Conservation (phyloP, 78 protist species). For the Emiliania huxleyi region DNA sequence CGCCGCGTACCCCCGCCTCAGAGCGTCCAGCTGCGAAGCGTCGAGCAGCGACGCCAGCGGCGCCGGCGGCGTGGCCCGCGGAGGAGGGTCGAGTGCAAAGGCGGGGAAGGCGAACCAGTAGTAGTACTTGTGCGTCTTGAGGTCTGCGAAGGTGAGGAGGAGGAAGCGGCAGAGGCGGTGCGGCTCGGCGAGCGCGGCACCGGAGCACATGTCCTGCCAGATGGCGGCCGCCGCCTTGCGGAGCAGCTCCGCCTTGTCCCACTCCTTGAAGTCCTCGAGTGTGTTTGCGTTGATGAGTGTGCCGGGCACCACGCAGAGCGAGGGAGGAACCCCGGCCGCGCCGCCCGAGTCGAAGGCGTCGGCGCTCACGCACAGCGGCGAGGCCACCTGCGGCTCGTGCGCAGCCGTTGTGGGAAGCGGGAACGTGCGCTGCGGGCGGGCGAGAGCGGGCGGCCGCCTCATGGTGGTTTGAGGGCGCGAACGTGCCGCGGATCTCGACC, state of each 20-base stretch:
- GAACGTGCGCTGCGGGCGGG: no score
- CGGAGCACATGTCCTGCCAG: slow-evolving; percentile 62
- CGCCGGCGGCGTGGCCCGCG: not conserved
- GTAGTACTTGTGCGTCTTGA: slow-evolving; percentile 76
- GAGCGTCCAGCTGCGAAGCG: not conserved
- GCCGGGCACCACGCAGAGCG: slow-evolving; percentile 9
- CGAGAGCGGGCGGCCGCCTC: not conserved
- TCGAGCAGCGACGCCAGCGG: not conserved
- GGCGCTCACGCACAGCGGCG: not conserved
- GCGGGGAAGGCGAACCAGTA: slow-evolving; percentile 90
- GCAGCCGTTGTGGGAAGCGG: no score
- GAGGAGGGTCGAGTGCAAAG: not conserved
- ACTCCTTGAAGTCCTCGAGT: slow-evolving; percentile 34
- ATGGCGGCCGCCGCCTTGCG: not conserved
- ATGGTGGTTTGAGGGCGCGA: not conserved
- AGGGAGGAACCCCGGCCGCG: not conserved
- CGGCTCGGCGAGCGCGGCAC: slow-evolving; percentile 52
- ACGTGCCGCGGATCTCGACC: not conserved
- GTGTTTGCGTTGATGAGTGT: slow-evolving; percentile 53
- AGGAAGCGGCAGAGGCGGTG: slow-evolving; percentile 56
- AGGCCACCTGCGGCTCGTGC: not conserved
- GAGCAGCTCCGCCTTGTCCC: slow-evolving; percentile 8
- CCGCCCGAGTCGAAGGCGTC: not conserved
- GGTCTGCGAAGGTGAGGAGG: slow-evolving; percentile 77
- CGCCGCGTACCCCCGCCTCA: not conserved